Base-by-base conservation (phyloP, 495 filamentous ascomycete species). In the Evansstolkia leycettana region DNA sequence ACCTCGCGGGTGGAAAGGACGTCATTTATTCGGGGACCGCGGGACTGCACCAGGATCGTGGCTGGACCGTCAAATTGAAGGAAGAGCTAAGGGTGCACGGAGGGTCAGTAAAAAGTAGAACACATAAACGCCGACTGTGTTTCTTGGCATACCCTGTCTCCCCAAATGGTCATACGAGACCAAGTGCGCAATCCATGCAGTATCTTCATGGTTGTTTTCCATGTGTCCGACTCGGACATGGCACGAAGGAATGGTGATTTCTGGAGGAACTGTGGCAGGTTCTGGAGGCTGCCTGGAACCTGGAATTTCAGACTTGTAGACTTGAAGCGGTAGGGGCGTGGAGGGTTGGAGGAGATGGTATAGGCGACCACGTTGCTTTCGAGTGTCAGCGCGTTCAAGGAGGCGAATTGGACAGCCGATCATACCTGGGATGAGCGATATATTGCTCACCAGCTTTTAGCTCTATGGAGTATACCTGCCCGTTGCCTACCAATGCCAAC, bases 351-450 rank as follows among this genome's bases (percentile, higher is more conserved):
- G 16, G 73, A 76, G 20, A 90, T 67, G 7, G 78, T 78, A 58
- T 98, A 96, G 19, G 89, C 90, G 7, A 95, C 72, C 1, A 98
- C 76, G 53, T 94, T 82, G 44, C 84, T 82, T 19, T 57, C 17
- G 26, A 9, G 33, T 10, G 29, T 53, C 36, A 53, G 49, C 28
- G 17, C 26, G 49, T 36, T 41, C 23, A 38, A n/a, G 27, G 9
- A 28, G 19, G 27, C 7, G 7, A 12, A 19, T 11, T 13, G 0
- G 2, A n/a, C 7, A 28, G 10, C 12, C 23, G 27, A 40, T 26
- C 48, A 38, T 61, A 78, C 74, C 74, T 75, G 15, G 77, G 88
- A 55, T 96, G 86, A 15, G 78, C 81, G 12, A 93, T 73, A 39
- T 94, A 87, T 52, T 89, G 78, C 47, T 96, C 90, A 28, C 78